A percentile compares a stretch with the other conserved stretches of the same genome.
These are phyloP conservation scores for Neospermospora avenae DNA, from an alignment of 2,329 filamentous ascomycete species.

Conservation along the genomic window DNA sequence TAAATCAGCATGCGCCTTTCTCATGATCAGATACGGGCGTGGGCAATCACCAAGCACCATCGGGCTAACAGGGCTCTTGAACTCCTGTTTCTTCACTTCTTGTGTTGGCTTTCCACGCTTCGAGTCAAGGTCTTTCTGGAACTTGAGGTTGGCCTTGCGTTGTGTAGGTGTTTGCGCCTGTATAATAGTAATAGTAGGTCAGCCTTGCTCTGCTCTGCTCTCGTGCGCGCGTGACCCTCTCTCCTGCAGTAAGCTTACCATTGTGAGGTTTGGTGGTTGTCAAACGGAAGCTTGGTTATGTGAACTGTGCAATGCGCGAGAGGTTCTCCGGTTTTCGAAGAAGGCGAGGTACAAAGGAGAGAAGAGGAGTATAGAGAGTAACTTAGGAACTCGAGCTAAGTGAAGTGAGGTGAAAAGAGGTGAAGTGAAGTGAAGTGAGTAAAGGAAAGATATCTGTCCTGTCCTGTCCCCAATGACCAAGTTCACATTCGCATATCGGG, in stretches of 20 bases:
- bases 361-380: background rate
- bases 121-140: slow-evolving; percentile 67
- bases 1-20: slow-evolving; percentile 2
- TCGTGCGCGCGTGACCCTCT: background rate
- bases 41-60: slow-evolving; percentile 57
- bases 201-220: slow-evolving; percentile 8
- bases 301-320: too few species aligned
- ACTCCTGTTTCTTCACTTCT: slow-evolving; percentile 52
- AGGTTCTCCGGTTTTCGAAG: background rate
- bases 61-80: slow-evolving; percentile 56
- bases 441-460: too few species aligned
- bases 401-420: background rate
- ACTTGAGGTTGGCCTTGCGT: slow-evolving; percentile 76
- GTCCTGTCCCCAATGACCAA: too few species aligned
- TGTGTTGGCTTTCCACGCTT: slow-evolving; percentile 72
- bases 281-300: too few species aligned
- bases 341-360: background rate
- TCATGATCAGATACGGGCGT: background rate
- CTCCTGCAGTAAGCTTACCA: slow-evolving; percentile 17
- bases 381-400: background rate
- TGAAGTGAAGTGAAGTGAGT: background rate
- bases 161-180: slow-evolving; percentile 84
- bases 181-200: background rate
- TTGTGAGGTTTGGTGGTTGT: slow-evolving; percentile 13
- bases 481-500: too few species aligned